Evolutionary conservation across 2,329 filamentous ascomycete species (phyloP), one percentile per base, ranked within the genome.

Genomic region (Colletotrichum sp.): DNA sequence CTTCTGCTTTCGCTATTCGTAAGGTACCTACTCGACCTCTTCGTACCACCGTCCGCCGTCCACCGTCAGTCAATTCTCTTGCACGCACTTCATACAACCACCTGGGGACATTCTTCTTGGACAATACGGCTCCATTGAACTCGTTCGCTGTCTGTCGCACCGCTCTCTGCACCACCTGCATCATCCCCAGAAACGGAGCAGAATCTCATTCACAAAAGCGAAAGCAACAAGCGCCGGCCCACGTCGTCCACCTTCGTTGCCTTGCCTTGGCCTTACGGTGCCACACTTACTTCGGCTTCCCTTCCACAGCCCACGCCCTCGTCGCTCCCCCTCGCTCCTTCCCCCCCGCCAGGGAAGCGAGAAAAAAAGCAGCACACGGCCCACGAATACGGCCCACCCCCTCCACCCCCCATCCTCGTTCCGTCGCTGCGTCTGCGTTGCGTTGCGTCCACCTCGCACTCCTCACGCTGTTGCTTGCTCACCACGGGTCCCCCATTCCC

Each of bases 101-200:
- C 21, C 15, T 28, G 10, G 28, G 55, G 9, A 28, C 5, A 30
- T 59, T 30, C 12, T 13, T 18, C 26, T n/a, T 60, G 16, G 28
- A 62, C 30, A 15, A 15, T 21, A 62, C 59, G 28, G 18, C 26
- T 26, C 21, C 24, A 62, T n/a, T 30, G 28, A 30, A n/a, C 3
- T 34, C 26, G 12, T 8, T 2, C n/a, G 9, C 21, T 28, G 26
- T 62, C 59, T 62, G 28, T 32, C 13, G 44, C 72, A 60, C 60
- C 32, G 49, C 44, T 62, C 18, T 59, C 16, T 32, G 12, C 44
- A 49, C 44, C 44, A 4, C n/a, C 59, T 30, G 59, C 59, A 71
- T 75, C 72, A 34, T 72, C 69, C n/a, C 69, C 69, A 67, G 69
- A 57, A 72, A 72, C 72, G 69, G 72, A 60, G 62, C 2, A 62